Evolutionary conservation across 257 asterid genomes (phyloP), one percentile per base, ranked within the genome.

Genomic region (Henckelia pumila): DNA sequence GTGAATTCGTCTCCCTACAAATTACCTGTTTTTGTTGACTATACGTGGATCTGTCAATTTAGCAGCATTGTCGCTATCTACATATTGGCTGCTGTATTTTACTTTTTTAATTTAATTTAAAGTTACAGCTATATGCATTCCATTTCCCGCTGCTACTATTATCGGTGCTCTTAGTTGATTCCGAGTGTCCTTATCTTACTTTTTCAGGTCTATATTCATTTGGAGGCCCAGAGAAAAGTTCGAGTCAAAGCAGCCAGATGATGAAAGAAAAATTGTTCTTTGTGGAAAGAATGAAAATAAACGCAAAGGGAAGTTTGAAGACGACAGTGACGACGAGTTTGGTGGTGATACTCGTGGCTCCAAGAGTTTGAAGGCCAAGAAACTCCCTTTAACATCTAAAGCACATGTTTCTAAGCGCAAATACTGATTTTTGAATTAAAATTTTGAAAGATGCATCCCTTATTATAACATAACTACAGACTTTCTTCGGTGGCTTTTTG

Each of bases 191-290:
- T 44, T 56, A 20, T 64, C 24, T 19, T 71, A 20, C 60, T 58
- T 24, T 21, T 14, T 50, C 79, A 93, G 98, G 80, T 93, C 97
- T 21, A 80, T 90, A 70, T 93, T 93, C 89, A 88, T 93, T 30
- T 93, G 99, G 99, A 83, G 77, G 77, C 96, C 95, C 14, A 75
- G 66, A 64, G 88, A 82, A 44, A 63, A 79, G 37, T 40, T 60
- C 3, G 96, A 88, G 68, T 25, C 64, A 28, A 78, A 81, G 75
- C 74, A 62, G 20, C 80, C 60, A 49, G 73, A 53, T 59, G 82
- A 77, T 23, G 84, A 81, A 70, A 81, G 63, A 49, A 79, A 81
- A 79, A 82, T 89, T 40, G 66, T 88, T 52, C 33, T 85, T 17
- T 89, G 97, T 19, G 95, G 96, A 60, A 75, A 75, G 71, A 78